Conservation (phyloP, 768 basidiomycete genomes). For the Royoungia palumana region DNA sequence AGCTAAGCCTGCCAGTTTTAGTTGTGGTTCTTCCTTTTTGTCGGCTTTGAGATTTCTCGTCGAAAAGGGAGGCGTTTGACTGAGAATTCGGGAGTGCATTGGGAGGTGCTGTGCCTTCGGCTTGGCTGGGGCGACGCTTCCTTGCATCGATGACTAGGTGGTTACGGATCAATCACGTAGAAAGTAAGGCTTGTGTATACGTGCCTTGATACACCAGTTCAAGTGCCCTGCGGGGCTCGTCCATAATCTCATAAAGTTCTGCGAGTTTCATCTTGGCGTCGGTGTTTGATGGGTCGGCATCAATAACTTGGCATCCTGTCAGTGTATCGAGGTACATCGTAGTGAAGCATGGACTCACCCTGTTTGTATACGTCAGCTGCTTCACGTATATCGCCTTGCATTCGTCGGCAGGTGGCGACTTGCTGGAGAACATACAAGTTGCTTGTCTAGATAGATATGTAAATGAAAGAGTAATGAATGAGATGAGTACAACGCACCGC, state of each 20-base stretch:
- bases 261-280: conserved; percentile 92
- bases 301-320: conserved; percentile 49
- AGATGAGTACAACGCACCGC: conserved; percentile 45
- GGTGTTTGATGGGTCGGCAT: conserved; percentile 68
- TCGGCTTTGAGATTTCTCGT: conserved; percentile 46
- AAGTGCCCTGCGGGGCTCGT: conserved; percentile 82
- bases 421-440: conserved; percentile 68
- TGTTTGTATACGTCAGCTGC: conserved; percentile 83
- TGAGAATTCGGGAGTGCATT: conserved; percentile 16
- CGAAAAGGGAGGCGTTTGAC: conserved; percentile 55
- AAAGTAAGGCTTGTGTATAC: not conserved
- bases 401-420: conserved; percentile 78
- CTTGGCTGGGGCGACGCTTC: conserved; percentile 42
- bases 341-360: conserved; percentile 40
- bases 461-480: not conserved
- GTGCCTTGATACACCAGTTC: conserved; percentile 75
- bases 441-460: conserved; percentile 54
- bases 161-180: conserved; percentile 58
- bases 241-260: conserved; percentile 81
- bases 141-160: conserved; percentile 57
- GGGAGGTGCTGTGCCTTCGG: conserved; percentile 13
- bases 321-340: not conserved
- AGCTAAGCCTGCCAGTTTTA: conserved; percentile 46
- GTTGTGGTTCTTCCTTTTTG: conserved; percentile 30
- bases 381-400: conserved; percentile 68